These are phyloP conservation scores for Medicago ruthenica DNA, from an alignment of 306 rosid species.

Conservation along the genomic window DNA sequence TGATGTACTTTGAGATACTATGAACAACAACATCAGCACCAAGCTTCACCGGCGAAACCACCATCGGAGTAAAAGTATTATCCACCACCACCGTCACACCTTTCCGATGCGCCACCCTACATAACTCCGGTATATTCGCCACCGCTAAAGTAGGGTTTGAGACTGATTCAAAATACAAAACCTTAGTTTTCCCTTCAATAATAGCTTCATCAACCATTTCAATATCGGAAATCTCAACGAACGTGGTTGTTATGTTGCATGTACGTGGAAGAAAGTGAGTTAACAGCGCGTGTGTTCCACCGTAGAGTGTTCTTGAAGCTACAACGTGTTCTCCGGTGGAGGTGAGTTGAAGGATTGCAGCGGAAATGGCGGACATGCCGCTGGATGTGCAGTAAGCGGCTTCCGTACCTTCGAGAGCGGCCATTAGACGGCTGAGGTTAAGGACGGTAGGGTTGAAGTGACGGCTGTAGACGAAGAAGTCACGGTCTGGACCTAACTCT, in stretches of 20 bases:
- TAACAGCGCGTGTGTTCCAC: conserved; percentile 93
- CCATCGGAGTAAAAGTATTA: conserved; percentile 91
- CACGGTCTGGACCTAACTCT: conserved; percentile 85
- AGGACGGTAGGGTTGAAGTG: conserved; percentile 96
- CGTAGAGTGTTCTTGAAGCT: conserved; percentile 68
- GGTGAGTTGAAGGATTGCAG: conserved; percentile 69
- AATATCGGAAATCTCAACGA: conserved; percentile 67
- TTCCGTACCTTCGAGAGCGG: conserved; percentile 88
- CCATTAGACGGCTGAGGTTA: conserved; percentile 87
- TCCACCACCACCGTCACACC: conserved; percentile 89
- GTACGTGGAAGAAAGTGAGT: conserved; percentile 71
- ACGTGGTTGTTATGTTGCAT: conserved; percentile 62
- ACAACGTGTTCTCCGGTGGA: conserved; percentile 75
- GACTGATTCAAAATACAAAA: conserved; percentile 71
- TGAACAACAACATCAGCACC: conserved; percentile 95
- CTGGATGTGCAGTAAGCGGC: conserved; percentile 96
- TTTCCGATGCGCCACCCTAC: conserved; percentile 63
- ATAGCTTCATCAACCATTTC: conserved; percentile 60
- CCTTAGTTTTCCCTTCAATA: conserved; percentile 72
- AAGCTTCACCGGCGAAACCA: conserved; percentile 76
- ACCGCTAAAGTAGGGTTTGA: conserved; percentile 81
- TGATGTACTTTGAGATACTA: conserved; percentile 88
- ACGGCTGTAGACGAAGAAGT: conserved; percentile 94
- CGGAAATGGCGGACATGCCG: conserved; percentile 88
- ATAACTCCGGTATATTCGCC: conserved; percentile 75